Base-by-base conservation (phyloP, 2,329 filamentous ascomycete species). In the Aspergillus ochraceoroseus region DNA sequence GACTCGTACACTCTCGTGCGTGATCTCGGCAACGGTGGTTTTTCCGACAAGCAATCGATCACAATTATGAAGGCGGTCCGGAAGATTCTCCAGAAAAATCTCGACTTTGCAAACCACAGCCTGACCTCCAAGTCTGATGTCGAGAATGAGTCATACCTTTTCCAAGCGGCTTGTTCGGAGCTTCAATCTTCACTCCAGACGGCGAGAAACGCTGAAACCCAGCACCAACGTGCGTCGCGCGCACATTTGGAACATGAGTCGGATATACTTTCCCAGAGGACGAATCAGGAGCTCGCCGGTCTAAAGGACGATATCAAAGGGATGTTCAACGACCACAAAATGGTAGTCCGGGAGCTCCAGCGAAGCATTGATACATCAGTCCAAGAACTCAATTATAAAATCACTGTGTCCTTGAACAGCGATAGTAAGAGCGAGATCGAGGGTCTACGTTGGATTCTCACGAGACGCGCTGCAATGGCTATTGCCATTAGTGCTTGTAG, bases 371-470 rank as follows among this genome's bases (percentile, higher is more conserved):
- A 96, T 59, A 85, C 84, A 35, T 82, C 82, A 75, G 89, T 95
- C 48, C 89, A 95, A 72, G 85, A 95, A 69, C 76, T 96, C 53
- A 94, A 90, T 66, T 95, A 96, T 68, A 92, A 94, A 63, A 96
- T 98, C 63, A 94, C 86, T 14, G 87, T 95, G 20, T 76, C 79
- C 27, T 75, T 98, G 29, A 94, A 87, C 62, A 92, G 87, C 47
- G 92, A 96, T 63, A 81, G 85, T 32, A 89, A 90, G 62, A 90
- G 85, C 3, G 86, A 95, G 55, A 89, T 96, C 33, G 92, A 98
- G 64, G 85, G 83, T 1, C 70, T 98, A 33, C 76, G 92, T 44
- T 96, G 92, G 92, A 81, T 95, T 28, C 67, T 83, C 42, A 83
- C 80, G 7, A 67, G 80, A 31, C 68, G 80, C n/a, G 79, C 79